Base-by-base conservation (phyloP, 345 rosid species). In the Eucalyptus paniculata region DNA sequence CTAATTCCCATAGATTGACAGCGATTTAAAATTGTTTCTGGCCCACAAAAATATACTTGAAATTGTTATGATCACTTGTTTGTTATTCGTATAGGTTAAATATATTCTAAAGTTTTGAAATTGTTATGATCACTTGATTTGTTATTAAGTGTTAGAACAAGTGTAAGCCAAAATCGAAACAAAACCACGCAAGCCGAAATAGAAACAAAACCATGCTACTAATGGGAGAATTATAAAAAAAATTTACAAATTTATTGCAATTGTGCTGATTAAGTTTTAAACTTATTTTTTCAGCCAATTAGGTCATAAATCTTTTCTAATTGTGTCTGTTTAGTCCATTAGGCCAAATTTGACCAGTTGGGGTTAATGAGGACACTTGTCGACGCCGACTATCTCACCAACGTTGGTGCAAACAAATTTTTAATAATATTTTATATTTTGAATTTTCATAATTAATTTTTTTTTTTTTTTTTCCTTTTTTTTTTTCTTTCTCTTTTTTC, bases 361-460 rank as follows among this genome's bases (percentile, higher is more conserved):
- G 23, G 23, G 23, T 7, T 18, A 0, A 51, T 51, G 56, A 51
- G 23, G 4, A 0, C 1, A 1, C 56, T 18, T 51, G 56, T 1
- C 4, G 4, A 18, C 1, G 0, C 4, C 0, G 23, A 51, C 2
- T 51, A 0, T 51, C 2, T 18, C 0, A 51, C 23, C 1, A 51
- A 51, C 9, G 9, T 51, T 51, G 56, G 0, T 18, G 56, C 56
- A 51, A 51, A 1, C 0, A 51, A 51, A 7, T 18, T 51, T 51
- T 51, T 18, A 51, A 7, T 18, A 51, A 51, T 18, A 3, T 51
- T 51, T 17, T 50, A 5, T 50, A 0, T 18, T 18, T 51, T 18
- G 1, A 18, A 51, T 51, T 51, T 51, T 51, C 56, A 51, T 51
- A 51, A 51, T 18, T 18, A 18, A 50, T 12, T 19, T 53, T 51